Percentiles rank a stretch among this genome's conserved stretches.
Conservation (phyloP, 345 rosid genomes). For the Aquilaria sinensis region DNA sequence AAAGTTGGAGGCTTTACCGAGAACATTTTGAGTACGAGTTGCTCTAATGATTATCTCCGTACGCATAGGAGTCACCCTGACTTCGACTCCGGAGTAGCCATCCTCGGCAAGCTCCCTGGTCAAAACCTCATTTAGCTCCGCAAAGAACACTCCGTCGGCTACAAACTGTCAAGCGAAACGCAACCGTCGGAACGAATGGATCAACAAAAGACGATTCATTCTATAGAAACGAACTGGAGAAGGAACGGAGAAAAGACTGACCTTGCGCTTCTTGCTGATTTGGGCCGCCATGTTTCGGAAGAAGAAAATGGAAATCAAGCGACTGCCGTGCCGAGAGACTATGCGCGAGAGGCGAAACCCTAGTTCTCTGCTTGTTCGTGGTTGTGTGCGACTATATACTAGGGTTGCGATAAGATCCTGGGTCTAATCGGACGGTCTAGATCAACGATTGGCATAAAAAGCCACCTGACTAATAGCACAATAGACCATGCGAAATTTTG, state of each 20-base stretch:
- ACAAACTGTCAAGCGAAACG: slow-evolving; percentile 41
- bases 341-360: no score
- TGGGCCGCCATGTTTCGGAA: slow-evolving; percentile 48
- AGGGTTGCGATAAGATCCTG: neutral
- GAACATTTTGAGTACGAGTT: slow-evolving; percentile 81
- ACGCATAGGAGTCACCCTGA: slow-evolving; percentile 84
- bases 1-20: slow-evolving; percentile 33
- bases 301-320: neutral
- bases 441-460: no score
- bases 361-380: no score
- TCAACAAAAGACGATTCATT: neutral
- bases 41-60: slow-evolving; percentile 90
- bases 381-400: neutral
- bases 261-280: slow-evolving; percentile 80
- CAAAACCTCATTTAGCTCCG: slow-evolving; percentile 68
- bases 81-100: slow-evolving; percentile 94
- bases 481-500: no score
- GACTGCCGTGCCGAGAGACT: no score
- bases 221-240: neutral
- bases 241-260: slow-evolving; percentile 2
- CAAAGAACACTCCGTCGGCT: slow-evolving; percentile 74
- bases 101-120: slow-evolving; percentile 83
- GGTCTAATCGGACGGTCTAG: no score
- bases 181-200: neutral
- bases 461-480: no score